Evolutionary conservation across 148 eudicot genomes (phyloP), one percentile per base, ranked within the genome.

Genomic region (Hydrangea macrophylla): DNA sequence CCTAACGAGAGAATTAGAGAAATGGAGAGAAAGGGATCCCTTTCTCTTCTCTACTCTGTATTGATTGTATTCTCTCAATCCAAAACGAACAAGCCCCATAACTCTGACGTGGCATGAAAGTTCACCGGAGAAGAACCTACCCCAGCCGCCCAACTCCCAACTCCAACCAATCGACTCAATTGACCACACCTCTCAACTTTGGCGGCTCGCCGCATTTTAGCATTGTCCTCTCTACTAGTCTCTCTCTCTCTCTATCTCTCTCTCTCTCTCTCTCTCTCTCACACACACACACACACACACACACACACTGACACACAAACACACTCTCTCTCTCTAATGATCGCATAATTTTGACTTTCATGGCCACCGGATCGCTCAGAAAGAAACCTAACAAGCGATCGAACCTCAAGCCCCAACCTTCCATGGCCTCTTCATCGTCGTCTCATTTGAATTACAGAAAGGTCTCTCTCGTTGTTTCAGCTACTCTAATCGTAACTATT

Each of bases 311-410:
- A 42, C 53, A 48, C 53, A 13, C 12, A n/a, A n/a, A n/a, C n/a
- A n/a, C n/a, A n/a, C n/a, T n/a, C n/a, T n/a, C n/a, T n/a, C n/a
- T n/a, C n/a, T n/a, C n/a, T n/a, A n/a, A n/a, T n/a, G n/a, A n/a
- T n/a, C n/a, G n/a, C n/a, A n/a, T n/a, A n/a, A n/a, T n/a, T n/a
- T n/a, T 53, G n/a, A 3, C 3, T 53, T 66, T 45, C 28, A 82
- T 82, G 84, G 80, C 82, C 40, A 51, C 44, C 35, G 73, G 48
- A 70, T 78, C 79, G 51, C 72, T 65, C 30, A 81, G 81, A 57
- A 85, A 68, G 66, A 85, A 58, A 55, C 60, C 82, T 55, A 70
- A 57, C 26, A 77, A 73, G 66, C 74, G 70, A 79, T 75, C 78
- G 44, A 72, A 64, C 66, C 54, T 72, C 65, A 58, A 70, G 61